phyloP scores from a whole-genome alignment of 805 yeast species.

The Sugiyamaella smithiae region DNA sequence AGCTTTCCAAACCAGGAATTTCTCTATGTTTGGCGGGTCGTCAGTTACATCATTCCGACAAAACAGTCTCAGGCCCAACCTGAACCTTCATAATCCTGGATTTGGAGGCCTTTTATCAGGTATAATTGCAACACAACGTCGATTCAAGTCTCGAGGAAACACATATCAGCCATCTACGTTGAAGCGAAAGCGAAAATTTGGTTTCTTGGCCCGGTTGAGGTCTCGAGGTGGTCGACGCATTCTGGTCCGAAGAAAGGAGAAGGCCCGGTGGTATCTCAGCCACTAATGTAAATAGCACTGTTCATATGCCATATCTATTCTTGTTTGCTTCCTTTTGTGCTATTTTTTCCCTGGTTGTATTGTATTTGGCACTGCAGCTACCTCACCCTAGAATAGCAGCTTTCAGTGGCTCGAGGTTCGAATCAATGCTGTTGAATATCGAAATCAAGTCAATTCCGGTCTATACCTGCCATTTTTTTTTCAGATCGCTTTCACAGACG shows the following conservation, averaged over 20 bases:
- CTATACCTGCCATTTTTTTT: not conserved
- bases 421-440: not conserved
- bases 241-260: constrained; percentile 70
- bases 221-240: constrained; percentile 74
- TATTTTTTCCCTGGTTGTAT: too few species aligned
- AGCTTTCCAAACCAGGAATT: not conserved
- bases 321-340: too few species aligned
- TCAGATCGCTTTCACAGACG: not conserved
- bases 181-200: constrained; percentile 84
- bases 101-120: constrained; percentile 17
- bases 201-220: constrained; percentile 82
- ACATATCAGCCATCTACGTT: constrained; percentile 92
- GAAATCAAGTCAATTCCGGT: not conserved
- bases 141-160: constrained; percentile 91
- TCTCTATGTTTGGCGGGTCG: not conserved
- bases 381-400: too few species aligned
- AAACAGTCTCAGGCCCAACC: not conserved
- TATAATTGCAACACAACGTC: constrained; percentile 38
- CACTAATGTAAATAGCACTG: constrained; percentile 52
- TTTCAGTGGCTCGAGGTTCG: too few species aligned
- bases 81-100: constrained; percentile 9
- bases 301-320: too few species aligned
- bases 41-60: not conserved
- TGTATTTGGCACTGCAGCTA: too few species aligned
- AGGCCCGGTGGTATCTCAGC: constrained; percentile 91